phyloP scores from a whole-genome alignment of 352 stramenopile species.

The Pythium aphanidermatum region DNA sequence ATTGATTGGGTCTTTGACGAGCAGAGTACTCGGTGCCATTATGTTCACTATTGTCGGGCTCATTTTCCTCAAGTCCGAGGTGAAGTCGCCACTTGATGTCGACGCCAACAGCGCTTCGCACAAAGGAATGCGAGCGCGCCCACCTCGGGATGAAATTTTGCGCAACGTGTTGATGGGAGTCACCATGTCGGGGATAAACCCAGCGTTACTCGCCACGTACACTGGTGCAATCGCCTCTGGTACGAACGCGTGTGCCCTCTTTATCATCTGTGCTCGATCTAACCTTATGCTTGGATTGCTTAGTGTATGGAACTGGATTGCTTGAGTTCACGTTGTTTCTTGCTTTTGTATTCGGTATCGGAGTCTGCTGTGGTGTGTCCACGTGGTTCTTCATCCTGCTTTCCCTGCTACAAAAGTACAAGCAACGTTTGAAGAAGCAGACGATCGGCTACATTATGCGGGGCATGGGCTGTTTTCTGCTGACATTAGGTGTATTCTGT shows the following conservation, averaged over 20 bases:
- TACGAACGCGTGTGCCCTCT: slow-evolving; percentile 18
- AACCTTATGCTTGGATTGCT: background rate
- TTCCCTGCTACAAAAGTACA: slow-evolving; percentile 86
- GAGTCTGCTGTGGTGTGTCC: slow-evolving; percentile 79
- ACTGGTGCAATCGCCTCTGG: slow-evolving; percentile 83
- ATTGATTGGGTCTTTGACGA: slow-evolving; percentile 2
- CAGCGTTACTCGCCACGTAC: slow-evolving; percentile 78
- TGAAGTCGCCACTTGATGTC: slow-evolving; percentile 65
- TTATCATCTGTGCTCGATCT: background rate
- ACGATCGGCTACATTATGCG: slow-evolving; percentile 84
- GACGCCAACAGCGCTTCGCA: slow-evolving; percentile 40
- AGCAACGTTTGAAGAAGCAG: slow-evolving; percentile 82
- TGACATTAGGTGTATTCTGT: slow-evolving; percentile 70
- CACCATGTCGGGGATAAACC: slow-evolving; percentile 87
- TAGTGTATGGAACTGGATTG: slow-evolving; percentile 84
- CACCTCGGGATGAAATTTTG: slow-evolving; percentile 51
- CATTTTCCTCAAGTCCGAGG: slow-evolving; percentile 75
- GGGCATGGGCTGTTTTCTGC: slow-evolving; percentile 75
- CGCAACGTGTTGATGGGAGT: slow-evolving; percentile 83
- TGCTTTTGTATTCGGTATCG: slow-evolving; percentile 77
- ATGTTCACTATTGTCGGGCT: slow-evolving; percentile 83
- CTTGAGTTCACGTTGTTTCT: slow-evolving; percentile 84
- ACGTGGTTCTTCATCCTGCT: slow-evolving; percentile 88
- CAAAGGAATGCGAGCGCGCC: slow-evolving; percentile 39
- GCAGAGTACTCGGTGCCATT: slow-evolving; percentile 66